These are phyloP conservation scores for Inga oerstediana DNA, from an alignment of 306 rosid species.

Conservation along the genomic window DNA sequence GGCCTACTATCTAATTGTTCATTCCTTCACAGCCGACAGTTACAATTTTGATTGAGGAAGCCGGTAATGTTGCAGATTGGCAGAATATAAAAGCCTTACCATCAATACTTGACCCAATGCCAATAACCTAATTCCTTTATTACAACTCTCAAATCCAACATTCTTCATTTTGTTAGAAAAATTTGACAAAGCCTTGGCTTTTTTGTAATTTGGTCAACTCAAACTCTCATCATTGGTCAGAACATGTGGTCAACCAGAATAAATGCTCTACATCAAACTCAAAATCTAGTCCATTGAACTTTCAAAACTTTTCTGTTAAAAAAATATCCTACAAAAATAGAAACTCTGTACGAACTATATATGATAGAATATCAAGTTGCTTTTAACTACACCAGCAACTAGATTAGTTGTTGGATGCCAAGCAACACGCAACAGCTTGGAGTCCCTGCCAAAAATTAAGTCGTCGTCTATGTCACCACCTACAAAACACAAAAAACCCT, in stretches of 20 bases:
- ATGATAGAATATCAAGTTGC: slow-evolving; percentile 56
- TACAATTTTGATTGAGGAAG: neutral
- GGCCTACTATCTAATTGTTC: no score
- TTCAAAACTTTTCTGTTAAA: no score
- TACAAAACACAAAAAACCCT: no score
- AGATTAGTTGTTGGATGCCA: neutral
- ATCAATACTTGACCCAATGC: no score
- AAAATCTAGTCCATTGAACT: no score
- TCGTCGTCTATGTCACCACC: slow-evolving; percentile 37
- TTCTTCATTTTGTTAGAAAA: no score
- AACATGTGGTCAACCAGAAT: neutral
- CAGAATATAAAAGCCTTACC: no score
- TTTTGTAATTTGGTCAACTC: neutral
- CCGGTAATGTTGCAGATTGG: no score
- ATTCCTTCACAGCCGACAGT: no score
- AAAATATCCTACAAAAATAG: neutral
- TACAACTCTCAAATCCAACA: no score
- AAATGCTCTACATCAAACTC: neutral
- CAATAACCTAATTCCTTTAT: no score
- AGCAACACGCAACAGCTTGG: neutral
- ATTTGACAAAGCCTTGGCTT: no score
- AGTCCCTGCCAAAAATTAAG: slow-evolving; percentile 25
- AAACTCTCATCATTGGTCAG: neutral
- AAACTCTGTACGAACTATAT: slow-evolving; percentile 31
- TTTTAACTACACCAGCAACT: slow-evolving; percentile 34